Base-by-base conservation (phyloP, 2,329 filamentous ascomycete genomes). In the Diplodia corticola region DNA sequence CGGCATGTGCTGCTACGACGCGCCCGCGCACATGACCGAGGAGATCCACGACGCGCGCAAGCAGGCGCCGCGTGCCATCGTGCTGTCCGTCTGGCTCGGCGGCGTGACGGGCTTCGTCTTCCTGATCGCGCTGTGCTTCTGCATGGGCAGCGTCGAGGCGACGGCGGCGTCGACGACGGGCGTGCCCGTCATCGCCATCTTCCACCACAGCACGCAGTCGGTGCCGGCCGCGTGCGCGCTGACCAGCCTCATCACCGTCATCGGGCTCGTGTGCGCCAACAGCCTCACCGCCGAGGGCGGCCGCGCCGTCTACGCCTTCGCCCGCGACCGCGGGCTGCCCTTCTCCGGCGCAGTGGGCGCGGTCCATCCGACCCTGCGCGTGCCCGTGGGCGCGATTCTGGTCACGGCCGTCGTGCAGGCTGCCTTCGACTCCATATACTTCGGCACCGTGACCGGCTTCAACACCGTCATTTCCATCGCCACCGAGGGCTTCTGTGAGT, bases 391-490 rank as follows among this genome's bases (percentile, higher is more conserved):
- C 66, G 83, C 84, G 0, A 76, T 86, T 6, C 67, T 85, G 0
- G 70, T 85, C 2, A 82, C 81, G 0, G 74, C 78, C 0, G 67
- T 79, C 0, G 77, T 85, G 2, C 84, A 86, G 67, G 78, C 85
- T 67, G 83, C 81, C 0, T 79, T 86, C 57, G 82, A 84, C 68
- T 81, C 81, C 13, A 85, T 86, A 53, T 84, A 85, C 68, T 85
- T 86, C 66, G 84, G 83, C 1, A 84, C 82, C 0, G 78, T 80
- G 1, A 85, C 84, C 0, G 84, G 84, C 0, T 86, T 86, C 70
- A 81, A 84, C 55, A 86, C 84, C 0, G 82, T 86, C 20, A 82
- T 87, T 55, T 80, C 83, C 5, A 86, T 87, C 63, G 80, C 84
- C 0, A 87, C 85, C 0, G 80, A 85, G 68, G 85, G 85, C 0